Evolutionary conservation across 108 stramenopile genomes (phyloP).

Genomic region (Nitzschia sp.): DNA sequence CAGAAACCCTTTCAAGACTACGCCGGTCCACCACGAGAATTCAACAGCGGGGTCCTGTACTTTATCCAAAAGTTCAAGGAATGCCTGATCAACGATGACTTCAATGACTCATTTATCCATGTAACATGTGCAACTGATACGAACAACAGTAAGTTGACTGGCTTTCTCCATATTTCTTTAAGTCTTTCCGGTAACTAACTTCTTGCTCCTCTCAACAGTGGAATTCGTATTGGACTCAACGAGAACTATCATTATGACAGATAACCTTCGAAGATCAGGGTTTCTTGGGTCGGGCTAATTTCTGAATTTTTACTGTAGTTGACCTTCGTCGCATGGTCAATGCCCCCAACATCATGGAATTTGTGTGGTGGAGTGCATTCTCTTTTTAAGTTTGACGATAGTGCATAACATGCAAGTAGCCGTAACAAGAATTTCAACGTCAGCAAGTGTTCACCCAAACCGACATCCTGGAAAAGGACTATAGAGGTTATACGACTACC

Average conservation of each 20-base stretch:
- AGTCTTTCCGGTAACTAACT: background rate
- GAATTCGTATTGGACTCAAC: slow-evolving; percentile 92
- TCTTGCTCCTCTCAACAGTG: slow-evolving; percentile 36
- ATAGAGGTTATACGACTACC: too few species aligned
- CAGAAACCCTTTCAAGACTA: slow-evolving; percentile 87
- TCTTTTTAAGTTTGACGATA: slow-evolving; percentile 7
- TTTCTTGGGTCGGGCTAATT: slow-evolving; percentile 83
- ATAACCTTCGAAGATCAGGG: slow-evolving; percentile 87
- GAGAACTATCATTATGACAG: slow-evolving; percentile 93
- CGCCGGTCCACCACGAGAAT: slow-evolving; percentile 78
- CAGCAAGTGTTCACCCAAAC: too few species aligned
- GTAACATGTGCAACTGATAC: slow-evolving; percentile 99
- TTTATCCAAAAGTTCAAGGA: slow-evolving; percentile 95
- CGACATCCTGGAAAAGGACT: too few species aligned
- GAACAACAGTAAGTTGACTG: slow-evolving; percentile 72
- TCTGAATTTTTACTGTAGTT: background rate
- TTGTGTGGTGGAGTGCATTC: slow-evolving; percentile 16
- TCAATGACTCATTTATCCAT: slow-evolving; percentile 90
- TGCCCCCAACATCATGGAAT: slow-evolving; percentile 8
- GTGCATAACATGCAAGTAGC: slow-evolving; percentile 17
- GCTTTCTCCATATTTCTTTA: background rate
- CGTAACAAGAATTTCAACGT: background rate
- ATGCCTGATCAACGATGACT: slow-evolving; percentile 85
- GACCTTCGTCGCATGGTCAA: slow-evolving; percentile 11
- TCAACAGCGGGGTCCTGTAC: slow-evolving; percentile 89